Conservation (phyloP, 176 grass and related monocot genomes). For the Tillandsia fasciculata region DNA sequence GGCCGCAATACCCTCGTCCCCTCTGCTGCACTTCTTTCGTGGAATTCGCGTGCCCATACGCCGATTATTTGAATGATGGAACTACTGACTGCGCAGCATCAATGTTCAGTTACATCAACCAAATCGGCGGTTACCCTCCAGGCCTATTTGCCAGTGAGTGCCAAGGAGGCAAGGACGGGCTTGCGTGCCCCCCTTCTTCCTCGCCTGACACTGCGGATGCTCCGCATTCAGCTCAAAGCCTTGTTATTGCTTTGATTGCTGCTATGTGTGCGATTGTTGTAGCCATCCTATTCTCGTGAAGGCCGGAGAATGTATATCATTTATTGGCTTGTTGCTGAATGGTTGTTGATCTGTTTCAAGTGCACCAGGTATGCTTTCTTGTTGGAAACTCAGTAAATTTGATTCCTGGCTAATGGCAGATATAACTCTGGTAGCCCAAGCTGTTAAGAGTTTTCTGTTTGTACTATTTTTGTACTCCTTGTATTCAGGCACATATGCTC, state of each 20-base stretch:
- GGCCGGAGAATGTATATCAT: background rate
- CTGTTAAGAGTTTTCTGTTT: too few species aligned
- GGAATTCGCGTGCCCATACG: constrained; percentile 61
- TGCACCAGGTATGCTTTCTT: too few species aligned
- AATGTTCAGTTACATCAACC: constrained; percentile 81
- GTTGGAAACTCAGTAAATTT: too few species aligned
- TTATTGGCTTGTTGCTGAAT: too few species aligned
- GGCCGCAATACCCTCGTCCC: constrained; percentile 33
- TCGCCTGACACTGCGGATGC: background rate
- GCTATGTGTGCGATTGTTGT: constrained; percentile 17
- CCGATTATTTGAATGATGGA: constrained; percentile 29
- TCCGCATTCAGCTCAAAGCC: constrained; percentile 5
- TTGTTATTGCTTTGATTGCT: constrained; percentile 19
- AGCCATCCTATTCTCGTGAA: constrained; percentile 13
- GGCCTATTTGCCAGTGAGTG: constrained; percentile 53
- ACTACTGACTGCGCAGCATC: constrained; percentile 37
- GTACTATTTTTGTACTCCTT: too few species aligned
- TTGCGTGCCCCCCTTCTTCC: constrained; percentile 17
- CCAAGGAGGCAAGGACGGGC: constrained; percentile 45
- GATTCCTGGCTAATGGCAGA: too few species aligned
- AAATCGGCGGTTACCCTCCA: constrained; percentile 57
- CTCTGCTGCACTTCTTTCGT: constrained; percentile 41
- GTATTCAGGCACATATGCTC: too few species aligned
- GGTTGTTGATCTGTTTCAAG: too few species aligned
- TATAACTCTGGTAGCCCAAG: too few species aligned